A percentile compares a stretch with the other conserved stretches of the same genome.
Conservation (phyloP, 345 rosid species). For the Aegle marmelos region DNA sequence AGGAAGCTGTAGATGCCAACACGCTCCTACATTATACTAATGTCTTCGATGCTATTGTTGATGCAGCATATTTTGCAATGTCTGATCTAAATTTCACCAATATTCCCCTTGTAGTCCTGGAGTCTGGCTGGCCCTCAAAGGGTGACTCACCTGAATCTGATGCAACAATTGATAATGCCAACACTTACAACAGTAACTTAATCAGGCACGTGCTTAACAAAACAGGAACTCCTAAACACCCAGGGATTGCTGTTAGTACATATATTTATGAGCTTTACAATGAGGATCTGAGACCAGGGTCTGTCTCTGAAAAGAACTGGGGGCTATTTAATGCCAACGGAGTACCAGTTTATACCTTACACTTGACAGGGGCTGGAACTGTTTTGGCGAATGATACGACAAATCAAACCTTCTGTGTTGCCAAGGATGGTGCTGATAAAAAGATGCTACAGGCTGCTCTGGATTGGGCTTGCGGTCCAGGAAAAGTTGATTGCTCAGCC, state of each 20-base stretch:
- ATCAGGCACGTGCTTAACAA: conserved; percentile 82
- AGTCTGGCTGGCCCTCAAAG: conserved; percentile 98
- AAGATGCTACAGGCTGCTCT: conserved; percentile 97
- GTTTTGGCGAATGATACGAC: conserved; percentile 91
- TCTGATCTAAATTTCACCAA: conserved; percentile 78
- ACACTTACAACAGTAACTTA: conserved; percentile 91
- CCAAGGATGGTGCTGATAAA: conserved; percentile 63
- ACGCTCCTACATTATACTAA: conserved; percentile 91
- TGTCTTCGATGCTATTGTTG: conserved; percentile 90
- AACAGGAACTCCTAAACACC: conserved; percentile 95
- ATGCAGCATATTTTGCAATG: conserved; percentile 94
- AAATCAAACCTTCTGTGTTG: conserved; percentile 88
- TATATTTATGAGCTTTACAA: conserved; percentile 96
- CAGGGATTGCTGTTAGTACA: conserved; percentile 63
- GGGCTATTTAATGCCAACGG: conserved; percentile 80
- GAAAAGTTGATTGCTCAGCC: conserved; percentile 82
- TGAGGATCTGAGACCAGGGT: conserved; percentile 74
- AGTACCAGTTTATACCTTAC: conserved; percentile 62
- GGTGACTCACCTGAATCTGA: conserved; percentile 74
- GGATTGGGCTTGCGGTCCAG: conserved; percentile 99
- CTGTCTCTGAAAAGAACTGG: conserved; percentile 87
- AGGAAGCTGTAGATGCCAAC: conserved; percentile 96
- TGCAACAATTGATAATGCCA: conserved; percentile 78
- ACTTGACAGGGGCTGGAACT: conserved; percentile 79
- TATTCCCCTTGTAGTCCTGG: conserved; percentile 68